Evolutionary conservation across 192 early-diverging fungal genomes (phyloP), one percentile per base, ranked within the genome.

Genomic region (Bifiguratus adelaidae): DNA sequence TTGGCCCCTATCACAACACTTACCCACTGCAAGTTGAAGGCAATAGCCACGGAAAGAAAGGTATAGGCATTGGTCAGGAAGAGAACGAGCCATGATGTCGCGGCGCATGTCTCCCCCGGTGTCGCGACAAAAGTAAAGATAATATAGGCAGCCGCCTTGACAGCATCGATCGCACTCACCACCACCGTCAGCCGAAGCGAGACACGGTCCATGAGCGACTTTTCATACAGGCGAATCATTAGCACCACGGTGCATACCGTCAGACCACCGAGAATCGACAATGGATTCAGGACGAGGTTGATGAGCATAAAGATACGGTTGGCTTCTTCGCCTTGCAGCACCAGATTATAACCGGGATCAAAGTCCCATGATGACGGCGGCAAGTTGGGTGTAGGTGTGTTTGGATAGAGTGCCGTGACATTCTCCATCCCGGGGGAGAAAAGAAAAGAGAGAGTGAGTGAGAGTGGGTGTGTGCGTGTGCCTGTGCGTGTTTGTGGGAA

Each of bases 21-120:
- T 30, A 48, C 47, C 47, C 47, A 48, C 35, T 48, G 47, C 6
- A 48, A 33, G 34, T 48, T 48, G 33, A 48, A 48, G 11, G 47
- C 47, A 20, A 48, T 48, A 15, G 47, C 47, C 15, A 48, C 47
- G 3, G 47, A 48, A 7, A 48, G 33, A n/a, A 48, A 48, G 0
- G 47, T 48, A 28, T 48, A 48, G 22, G 27, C 24, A 26, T 48
- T 48, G 2, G 47, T 48, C 28, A 48, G 34, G 23, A 48, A 48
- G 32, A 48, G 21, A 26, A 48, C 19, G n/a, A 48, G 23, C 47
- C 47, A 48, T 22, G 47, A 28, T 3, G 47, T 48, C 16, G 35
- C 30, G 26, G 30, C 47, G 34, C 47, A 48, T 2, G 33, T 25
- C 16, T 24, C 30, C 2, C 47, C 47, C 26, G 47, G 47, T 8